Conservation (phyloP, 805 yeast species). For the Cyberlindnera japonica region DNA sequence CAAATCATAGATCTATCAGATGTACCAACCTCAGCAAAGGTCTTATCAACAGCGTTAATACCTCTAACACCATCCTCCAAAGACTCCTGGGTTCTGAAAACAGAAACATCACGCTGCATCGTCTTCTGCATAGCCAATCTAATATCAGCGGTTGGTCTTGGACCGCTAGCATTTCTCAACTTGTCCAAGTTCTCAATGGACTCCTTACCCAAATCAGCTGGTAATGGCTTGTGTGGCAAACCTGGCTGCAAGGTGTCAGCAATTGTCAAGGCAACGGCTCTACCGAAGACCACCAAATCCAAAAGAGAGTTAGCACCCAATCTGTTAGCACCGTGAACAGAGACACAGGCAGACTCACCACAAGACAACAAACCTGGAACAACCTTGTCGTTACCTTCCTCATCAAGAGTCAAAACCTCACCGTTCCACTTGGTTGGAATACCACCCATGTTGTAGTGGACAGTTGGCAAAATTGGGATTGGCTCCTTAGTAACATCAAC, state of each 20-base stretch:
- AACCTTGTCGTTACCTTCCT: constrained; percentile 81
- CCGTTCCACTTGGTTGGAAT: constrained; percentile 97
- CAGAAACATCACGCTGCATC: constrained; percentile 97
- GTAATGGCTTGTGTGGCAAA: constrained; percentile 74
- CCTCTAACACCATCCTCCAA: constrained; percentile 87
- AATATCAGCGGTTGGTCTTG: constrained; percentile 79
- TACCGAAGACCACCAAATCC: constrained; percentile 96
- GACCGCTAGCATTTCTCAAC: constrained; percentile 81
- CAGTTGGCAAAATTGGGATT: constrained; percentile 96
- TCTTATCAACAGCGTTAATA: constrained; percentile 69
- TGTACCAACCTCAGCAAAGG: constrained; percentile 74
- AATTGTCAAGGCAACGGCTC: constrained; percentile 95
- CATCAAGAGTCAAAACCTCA: constrained; percentile 83
- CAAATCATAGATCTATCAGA: constrained; percentile 97
- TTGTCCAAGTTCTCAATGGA: constrained; percentile 88
- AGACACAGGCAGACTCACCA: constrained; percentile 99
- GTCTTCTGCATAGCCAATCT: constrained; percentile 91
- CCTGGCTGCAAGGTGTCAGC: constrained; percentile 84
- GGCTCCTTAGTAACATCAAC: constrained; percentile 99
- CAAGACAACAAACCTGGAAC: constrained; percentile 95
- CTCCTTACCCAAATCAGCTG: constrained; percentile 85
- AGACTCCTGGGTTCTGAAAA: constrained; percentile 90
- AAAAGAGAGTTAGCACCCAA: constrained; percentile 96
- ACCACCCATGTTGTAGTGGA: constrained; percentile 99
- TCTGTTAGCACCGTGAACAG: constrained; percentile 99